Evolutionary conservation across 176 grass and related monocot genomes (phyloP).

Genomic region (Cenchrus americanus): DNA sequence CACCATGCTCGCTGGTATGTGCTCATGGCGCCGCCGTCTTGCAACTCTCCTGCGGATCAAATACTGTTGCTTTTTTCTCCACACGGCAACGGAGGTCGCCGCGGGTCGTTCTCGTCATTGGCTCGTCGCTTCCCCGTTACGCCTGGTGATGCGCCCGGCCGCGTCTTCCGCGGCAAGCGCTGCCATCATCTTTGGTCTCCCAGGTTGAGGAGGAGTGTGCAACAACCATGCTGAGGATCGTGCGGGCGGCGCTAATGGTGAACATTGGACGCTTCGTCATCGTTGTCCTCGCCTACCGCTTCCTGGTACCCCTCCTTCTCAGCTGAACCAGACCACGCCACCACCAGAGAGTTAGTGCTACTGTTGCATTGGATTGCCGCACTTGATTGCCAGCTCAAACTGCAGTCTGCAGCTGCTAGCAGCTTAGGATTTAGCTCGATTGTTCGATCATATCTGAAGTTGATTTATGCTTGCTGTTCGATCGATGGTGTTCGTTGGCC

Average conservation of each 20-base stretch:
- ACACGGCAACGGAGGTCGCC: no score
- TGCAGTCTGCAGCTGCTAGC: not conserved
- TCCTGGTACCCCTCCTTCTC: constrained; percentile 57
- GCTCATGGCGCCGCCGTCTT: no score
- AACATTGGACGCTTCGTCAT: constrained; percentile 56
- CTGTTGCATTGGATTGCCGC: not conserved
- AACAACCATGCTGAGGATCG: no score
- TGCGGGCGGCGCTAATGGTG: constrained; percentile 42
- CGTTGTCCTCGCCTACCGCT: constrained; percentile 55
- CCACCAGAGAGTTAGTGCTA: constrained; percentile 50
- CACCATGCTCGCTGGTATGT: no score
- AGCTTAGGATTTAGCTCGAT: not conserved
- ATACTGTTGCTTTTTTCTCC: no score
- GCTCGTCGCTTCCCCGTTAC: no score
- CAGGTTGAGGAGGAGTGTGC: no score
- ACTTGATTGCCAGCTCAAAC: not conserved
- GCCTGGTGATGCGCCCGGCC: no score
- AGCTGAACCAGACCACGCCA: constrained; percentile 36
- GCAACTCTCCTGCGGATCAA: no score
- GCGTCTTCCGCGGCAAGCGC: no score
- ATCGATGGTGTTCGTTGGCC: not conserved
- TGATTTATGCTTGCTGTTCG: not conserved
- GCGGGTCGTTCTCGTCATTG: no score
- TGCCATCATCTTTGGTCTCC: no score
- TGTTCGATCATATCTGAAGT: not conserved